A percentile compares a stretch with the other conserved stretches of the same genome.
These are phyloP conservation scores for Trametes cinnabarina DNA, from an alignment of 768 basidiomycete genomes.

Conservation along the genomic window DNA sequence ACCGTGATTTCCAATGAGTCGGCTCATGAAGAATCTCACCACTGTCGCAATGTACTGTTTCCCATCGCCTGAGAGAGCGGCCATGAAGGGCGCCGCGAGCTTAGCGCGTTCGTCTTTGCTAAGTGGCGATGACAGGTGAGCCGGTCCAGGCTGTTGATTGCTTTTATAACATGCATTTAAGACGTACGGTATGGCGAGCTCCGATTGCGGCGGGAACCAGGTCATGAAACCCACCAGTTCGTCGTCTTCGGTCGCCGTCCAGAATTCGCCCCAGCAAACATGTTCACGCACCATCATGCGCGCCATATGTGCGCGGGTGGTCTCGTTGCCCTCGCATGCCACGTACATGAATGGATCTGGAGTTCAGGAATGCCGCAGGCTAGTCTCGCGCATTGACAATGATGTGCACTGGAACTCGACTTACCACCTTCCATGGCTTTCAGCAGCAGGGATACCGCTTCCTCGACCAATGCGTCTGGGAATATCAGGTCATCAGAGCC, in stretches of 20 bases:
- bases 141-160: too few relatives aligned
- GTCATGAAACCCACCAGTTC: conserved; percentile 6
- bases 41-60: not conserved
- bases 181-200: conserved; percentile 1
- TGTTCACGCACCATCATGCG: not conserved
- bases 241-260: not conserved
- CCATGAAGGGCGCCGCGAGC: not conserved
- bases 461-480: not conserved
- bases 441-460: not conserved
- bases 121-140: not conserved
- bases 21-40: too few relatives aligned
- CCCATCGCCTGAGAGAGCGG: not conserved
- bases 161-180: too few relatives aligned
- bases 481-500: not conserved
- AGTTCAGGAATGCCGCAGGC: too few relatives aligned
- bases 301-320: not conserved
- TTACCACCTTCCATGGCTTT: not conserved
- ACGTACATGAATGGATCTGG: not conserved
- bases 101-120: conserved; percentile 4
- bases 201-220: not conserved
- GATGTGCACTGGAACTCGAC: too few relatives aligned
- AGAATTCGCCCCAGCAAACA: conserved; percentile 3
- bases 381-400: too few relatives aligned
- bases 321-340: not conserved
- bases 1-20: too few relatives aligned